Evolutionary conservation across 1,284 basidiomycete genomes (phyloP).

Genomic region (Sporisorium sorghi): DNA sequence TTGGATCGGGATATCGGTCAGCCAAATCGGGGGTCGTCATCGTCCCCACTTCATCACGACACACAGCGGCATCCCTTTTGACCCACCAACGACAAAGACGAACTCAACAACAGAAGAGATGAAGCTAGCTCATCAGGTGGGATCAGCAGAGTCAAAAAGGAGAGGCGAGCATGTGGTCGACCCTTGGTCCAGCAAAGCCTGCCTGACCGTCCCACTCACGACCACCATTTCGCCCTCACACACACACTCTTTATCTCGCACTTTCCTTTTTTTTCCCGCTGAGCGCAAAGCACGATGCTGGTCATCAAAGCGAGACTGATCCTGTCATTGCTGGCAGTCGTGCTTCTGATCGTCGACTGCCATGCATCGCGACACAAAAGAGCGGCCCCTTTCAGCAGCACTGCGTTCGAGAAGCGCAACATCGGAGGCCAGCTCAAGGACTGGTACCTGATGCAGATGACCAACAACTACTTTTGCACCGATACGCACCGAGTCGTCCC

Average conservation of each 20-base stretch:
- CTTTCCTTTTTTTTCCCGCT: not conserved
- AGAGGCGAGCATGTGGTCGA: not conserved
- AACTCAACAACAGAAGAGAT: not conserved
- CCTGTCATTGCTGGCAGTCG: not conserved
- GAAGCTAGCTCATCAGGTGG: slow-evolving; percentile 7
- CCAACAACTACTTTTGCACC: slow-evolving; percentile 47
- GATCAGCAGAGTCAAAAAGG: not conserved
- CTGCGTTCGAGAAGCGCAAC: slow-evolving; percentile 25
- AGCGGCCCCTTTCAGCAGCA: slow-evolving; percentile 8
- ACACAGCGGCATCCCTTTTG: slow-evolving; percentile 6
- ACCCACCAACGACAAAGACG: too few relatives aligned
- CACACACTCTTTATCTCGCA: slow-evolving; percentile 1
- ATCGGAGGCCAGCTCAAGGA: slow-evolving; percentile 39
- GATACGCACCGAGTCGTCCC: slow-evolving; percentile 30
- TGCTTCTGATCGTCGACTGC: not conserved
- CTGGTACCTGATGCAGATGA: slow-evolving; percentile 27
- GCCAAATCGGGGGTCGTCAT: slow-evolving; percentile 3
- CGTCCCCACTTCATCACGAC: slow-evolving; percentile 15
- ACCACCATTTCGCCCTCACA: not conserved
- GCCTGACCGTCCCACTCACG: not conserved
- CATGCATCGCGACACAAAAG: slow-evolving; percentile 6
- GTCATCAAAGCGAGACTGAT: not conserved
- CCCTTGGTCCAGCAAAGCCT: not conserved
- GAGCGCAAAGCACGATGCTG: not conserved
- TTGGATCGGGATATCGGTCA: slow-evolving; percentile 2